These are phyloP conservation scores for Cruciata laevipes DNA, from an alignment of 257 asterid species.

Conservation along the genomic window DNA sequence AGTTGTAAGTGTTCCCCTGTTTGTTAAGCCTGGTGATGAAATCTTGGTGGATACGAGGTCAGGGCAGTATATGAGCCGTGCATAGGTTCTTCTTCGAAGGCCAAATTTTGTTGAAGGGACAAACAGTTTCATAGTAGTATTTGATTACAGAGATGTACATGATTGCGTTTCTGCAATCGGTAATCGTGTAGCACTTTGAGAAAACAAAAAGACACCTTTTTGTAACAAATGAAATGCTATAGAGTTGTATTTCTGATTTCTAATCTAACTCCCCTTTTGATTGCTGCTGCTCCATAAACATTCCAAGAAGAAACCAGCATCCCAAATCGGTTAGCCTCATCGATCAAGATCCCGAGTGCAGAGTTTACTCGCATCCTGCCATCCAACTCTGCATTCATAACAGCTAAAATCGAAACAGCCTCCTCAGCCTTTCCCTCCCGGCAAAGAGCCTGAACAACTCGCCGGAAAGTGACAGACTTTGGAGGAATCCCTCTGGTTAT, in stretches of 20 bases:
- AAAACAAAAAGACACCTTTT: background rate
- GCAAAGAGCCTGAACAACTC: slow-evolving; percentile 7
- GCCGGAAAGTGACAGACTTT: background rate
- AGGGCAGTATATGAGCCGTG: slow-evolving; percentile 97
- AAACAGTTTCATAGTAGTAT: slow-evolving; percentile 1
- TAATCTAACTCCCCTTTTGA: slow-evolving; percentile 2
- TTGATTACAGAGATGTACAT: slow-evolving; percentile 12
- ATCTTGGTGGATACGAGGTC: slow-evolving; percentile 81
- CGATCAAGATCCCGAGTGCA: slow-evolving; percentile 3
- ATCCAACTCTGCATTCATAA: background rate
- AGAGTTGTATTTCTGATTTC: background rate
- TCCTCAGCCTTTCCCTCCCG: background rate
- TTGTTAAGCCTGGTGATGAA: slow-evolving; percentile 54
- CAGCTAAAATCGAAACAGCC: background rate
- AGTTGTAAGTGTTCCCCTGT: slow-evolving; percentile 76
- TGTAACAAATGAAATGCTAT: background rate
- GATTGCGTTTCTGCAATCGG: background rate
- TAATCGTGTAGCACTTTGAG: background rate
- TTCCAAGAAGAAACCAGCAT: background rate
- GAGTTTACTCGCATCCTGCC: background rate
- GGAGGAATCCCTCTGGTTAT: background rate
- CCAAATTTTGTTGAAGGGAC: slow-evolving; percentile 16
- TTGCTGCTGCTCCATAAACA: slow-evolving; percentile 7
- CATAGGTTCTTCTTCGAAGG: slow-evolving; percentile 25
- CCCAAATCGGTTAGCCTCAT: slow-evolving; percentile 1